Base-by-base conservation (phyloP, 805 yeast genomes). In the Wickerhamiella australiensis region DNA sequence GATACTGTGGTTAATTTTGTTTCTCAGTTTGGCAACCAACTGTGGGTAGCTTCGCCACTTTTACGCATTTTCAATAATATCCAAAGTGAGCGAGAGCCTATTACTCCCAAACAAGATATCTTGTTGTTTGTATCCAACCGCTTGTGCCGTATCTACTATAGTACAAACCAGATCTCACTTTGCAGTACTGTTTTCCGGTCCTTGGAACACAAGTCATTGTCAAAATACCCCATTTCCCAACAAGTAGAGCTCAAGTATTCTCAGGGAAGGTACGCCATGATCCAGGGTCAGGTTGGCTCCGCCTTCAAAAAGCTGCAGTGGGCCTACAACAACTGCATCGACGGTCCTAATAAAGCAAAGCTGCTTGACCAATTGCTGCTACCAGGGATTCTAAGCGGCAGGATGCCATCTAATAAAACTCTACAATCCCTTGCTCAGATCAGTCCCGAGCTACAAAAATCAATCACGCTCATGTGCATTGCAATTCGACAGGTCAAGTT, bases 121-220 rank as follows among this genome's bases (percentile, higher is more conserved):
- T 65, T 80, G 42, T 58, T 80, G 21, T 75, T 68, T 55, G 64
- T 79, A 12, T 80, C 83, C 1, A 70, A 69, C 31, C 67, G 68
- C 50, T 64, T 80, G 46, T 79, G 83, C 58, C 69, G 74, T 50
- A 63, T 76, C 5, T 81, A 80, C 60, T 79, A 65, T 59, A 20
- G 42, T 25, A 33, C 57, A 68, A 31, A 67, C 72, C 55, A 70
- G 58, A 60, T 64, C 68, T 65, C 78, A 57, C 52, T 66, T 46
- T 50, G 69, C 63, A 65, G 85, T 77, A 22, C 84, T 79, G 66
- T 85, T 88, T 62, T 94, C 94, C 18, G 92, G 88, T 72, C 85
- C 90, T 54, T 85, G 70, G 38, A 85, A 76, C 6, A 57, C 1
- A 23, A 50, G 15, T 20, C 25, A n/a, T n/a, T 54, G 35, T 36